These are phyloP conservation scores for Amaranthus tricolor DNA, from an alignment of 179 eudicot species.

Conservation along the genomic window DNA sequence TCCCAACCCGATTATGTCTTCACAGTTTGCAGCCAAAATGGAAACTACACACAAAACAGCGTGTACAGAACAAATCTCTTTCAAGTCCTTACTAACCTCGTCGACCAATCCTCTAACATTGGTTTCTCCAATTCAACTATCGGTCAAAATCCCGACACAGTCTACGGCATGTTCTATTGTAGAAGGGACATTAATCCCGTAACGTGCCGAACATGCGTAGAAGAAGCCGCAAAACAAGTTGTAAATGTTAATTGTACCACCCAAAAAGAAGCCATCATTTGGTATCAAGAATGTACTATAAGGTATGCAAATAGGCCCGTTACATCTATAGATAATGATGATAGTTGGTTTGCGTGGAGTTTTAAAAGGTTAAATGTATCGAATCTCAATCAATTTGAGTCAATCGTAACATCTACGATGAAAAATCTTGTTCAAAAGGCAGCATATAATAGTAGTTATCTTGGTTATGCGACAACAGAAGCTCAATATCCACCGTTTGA, in stretches of 20 bases:
- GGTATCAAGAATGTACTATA: slow-evolving; percentile 15
- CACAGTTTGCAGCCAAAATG: background rate
- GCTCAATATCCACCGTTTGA: background rate
- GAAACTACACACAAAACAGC: slow-evolving; percentile 17
- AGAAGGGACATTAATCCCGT: background rate
- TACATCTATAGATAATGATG: background rate
- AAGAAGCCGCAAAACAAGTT: slow-evolving; percentile 2
- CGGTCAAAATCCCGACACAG: background rate
- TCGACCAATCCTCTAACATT: background rate
- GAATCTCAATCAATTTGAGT: background rate
- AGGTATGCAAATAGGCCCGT: slow-evolving; percentile 19
- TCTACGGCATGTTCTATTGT: slow-evolving; percentile 21
- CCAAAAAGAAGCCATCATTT: slow-evolving; percentile 13
- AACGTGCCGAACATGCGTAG: slow-evolving; percentile 17
- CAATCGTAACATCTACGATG: slow-evolving; percentile 7
- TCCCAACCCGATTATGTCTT: background rate
- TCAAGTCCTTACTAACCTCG: background rate
- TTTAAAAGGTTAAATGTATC: background rate
- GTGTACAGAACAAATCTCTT: background rate
- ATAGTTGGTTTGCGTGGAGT: background rate
- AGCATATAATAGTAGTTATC: slow-evolving; percentile 10
- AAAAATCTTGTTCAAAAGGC: slow-evolving; percentile 7
- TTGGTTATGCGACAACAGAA: slow-evolving; percentile 15
- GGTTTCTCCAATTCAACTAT: background rate
- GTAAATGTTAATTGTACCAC: background rate